These are phyloP conservation scores for Tolypocladium pustulatum DNA, from an alignment of 2,329 filamentous ascomycete species.

Conservation along the genomic window DNA sequence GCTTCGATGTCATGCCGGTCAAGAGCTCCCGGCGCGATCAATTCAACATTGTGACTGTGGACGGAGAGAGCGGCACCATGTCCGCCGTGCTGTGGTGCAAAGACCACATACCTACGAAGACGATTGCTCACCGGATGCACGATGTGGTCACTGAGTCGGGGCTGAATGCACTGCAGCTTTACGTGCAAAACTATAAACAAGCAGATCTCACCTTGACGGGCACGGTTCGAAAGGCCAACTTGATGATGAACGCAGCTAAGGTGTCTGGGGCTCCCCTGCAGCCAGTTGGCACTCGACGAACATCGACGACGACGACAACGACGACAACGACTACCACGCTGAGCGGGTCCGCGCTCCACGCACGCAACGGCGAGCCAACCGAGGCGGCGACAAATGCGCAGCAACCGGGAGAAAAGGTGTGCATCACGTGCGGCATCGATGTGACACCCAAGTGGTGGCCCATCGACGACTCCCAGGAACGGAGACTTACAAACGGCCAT, in stretches of 20 bases:
- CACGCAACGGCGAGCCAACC: constrained; percentile 14
- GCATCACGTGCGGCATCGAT: constrained; percentile 56
- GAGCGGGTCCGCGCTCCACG: constrained; percentile 8
- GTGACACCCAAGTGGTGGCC: constrained; percentile 67
- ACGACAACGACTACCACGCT: constrained; percentile 25
- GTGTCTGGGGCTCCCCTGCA: constrained; percentile 23
- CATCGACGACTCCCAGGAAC: constrained; percentile 41
- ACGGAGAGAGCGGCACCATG: constrained; percentile 72
- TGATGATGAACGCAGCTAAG: constrained; percentile 57
- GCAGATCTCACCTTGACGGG: constrained; percentile 84
- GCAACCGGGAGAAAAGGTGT: constrained; percentile 41
- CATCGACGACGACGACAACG: constrained; percentile 47
- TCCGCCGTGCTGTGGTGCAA: constrained; percentile 87
- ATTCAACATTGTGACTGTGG: constrained; percentile 67
- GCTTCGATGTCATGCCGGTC: constrained; percentile 82
- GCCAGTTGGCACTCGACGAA: constrained; percentile 34
- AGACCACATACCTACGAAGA: constrained; percentile 67
- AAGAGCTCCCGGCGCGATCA: constrained; percentile 82
- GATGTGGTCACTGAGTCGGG: constrained; percentile 62
- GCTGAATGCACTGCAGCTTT: constrained; percentile 76
- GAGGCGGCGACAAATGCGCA: constrained; percentile 15
- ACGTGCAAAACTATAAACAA: constrained; percentile 84
- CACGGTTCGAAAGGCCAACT: constrained; percentile 83
- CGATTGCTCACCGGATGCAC: constrained; percentile 65
- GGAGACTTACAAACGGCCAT: constrained; percentile 40